phyloP scores from a whole-genome alignment of 768 basidiomycete species.

The Amyloporia xantha region DNA sequence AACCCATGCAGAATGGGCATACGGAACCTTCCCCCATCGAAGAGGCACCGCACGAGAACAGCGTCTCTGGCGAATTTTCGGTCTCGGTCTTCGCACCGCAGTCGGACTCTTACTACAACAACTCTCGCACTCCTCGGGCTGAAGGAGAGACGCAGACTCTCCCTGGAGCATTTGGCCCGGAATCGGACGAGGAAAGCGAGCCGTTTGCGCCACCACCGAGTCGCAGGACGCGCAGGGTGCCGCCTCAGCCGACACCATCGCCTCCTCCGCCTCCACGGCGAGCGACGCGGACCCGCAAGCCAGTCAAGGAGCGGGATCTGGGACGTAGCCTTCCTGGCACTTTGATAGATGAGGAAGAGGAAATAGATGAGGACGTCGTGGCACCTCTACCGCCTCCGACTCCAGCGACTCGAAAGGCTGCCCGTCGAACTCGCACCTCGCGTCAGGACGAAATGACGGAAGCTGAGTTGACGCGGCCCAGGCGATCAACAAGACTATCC shows the following conservation, averaged over 20 bases:
- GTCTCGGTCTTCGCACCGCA: slow-evolving; percentile 25
- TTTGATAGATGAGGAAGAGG: slow-evolving; percentile 23
- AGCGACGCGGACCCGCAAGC: slow-evolving; percentile 5
- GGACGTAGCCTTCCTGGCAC: slow-evolving; percentile 25
- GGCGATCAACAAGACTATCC: slow-evolving; percentile 36
- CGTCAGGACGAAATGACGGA: slow-evolving; percentile 13
- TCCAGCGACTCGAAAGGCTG: slow-evolving; percentile 13
- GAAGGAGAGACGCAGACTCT: slow-evolving; percentile 19
- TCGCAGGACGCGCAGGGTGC: not conserved
- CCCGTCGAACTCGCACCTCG: slow-evolving; percentile 16
- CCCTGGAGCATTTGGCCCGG: slow-evolving; percentile 41
- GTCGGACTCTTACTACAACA: not conserved
- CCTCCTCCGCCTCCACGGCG: slow-evolving; percentile 5
- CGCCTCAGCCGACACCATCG: slow-evolving; percentile 6
- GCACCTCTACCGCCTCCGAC: slow-evolving; percentile 28
- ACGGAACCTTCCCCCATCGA: slow-evolving; percentile 17
- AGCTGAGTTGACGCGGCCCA: slow-evolving; percentile 21
- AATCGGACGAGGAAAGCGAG: slow-evolving; percentile 31
- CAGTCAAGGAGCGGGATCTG: slow-evolving; percentile 9
- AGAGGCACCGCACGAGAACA: slow-evolving; percentile 5
- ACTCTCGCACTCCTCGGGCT: not conserved
- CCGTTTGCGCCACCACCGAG: slow-evolving; percentile 1
- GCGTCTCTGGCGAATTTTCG: slow-evolving; percentile 19
- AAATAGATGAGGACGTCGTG: slow-evolving; percentile 25
- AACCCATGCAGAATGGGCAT: slow-evolving; percentile 13